phyloP scores from a whole-genome alignment of 2,329 filamentous ascomycete genomes.

The Trichoderma citrinoviride region DNA sequence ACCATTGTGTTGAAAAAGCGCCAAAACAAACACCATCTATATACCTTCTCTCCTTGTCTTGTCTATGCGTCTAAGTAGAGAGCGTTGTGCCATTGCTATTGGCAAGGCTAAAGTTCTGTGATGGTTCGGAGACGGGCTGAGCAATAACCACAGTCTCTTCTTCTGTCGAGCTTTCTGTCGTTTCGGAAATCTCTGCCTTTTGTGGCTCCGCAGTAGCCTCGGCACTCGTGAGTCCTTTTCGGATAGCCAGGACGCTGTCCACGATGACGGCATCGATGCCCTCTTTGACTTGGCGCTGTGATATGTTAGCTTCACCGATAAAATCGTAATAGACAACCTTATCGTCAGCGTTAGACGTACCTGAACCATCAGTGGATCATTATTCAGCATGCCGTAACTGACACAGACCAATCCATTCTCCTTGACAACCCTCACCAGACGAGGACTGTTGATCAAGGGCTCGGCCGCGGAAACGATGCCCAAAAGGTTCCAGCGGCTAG shows the following conservation, averaged over 20 bases:
- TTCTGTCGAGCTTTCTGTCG: background rate
- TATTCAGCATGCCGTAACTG: slow-evolving; percentile 89
- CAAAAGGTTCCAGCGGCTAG: slow-evolving; percentile 88
- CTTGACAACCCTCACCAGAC: slow-evolving; percentile 89
- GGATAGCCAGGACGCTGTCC: slow-evolving; percentile 88
- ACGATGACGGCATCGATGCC: slow-evolving; percentile 98
- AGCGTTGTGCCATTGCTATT: background rate
- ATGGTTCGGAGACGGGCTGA: slow-evolving; percentile 3
- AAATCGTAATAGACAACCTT: background rate
- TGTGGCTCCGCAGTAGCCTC: slow-evolving; percentile 28
- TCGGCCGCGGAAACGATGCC: slow-evolving; percentile 88
- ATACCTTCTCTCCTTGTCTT: no score
- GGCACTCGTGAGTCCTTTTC: slow-evolving; percentile 71
- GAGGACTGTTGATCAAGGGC: slow-evolving; percentile 82
- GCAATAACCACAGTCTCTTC: slow-evolving; percentile 5
- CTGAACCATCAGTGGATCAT: slow-evolving; percentile 80
- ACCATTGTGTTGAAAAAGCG: no score
- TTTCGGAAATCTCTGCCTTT: background rate
- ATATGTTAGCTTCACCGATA: slow-evolving; percentile 17
- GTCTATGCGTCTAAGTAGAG: background rate
- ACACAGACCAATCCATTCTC: slow-evolving; percentile 92
- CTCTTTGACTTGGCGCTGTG: slow-evolving; percentile 81
- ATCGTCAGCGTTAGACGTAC: slow-evolving; percentile 48
- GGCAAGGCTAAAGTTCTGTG: slow-evolving; percentile 17
- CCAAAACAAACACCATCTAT: no score